A percentile compares a stretch with the other conserved stretches of the same genome.
These are phyloP conservation scores for Beauveria medogensis DNA, from an alignment of 2,329 filamentous ascomycete genomes.

Conservation along the genomic window DNA sequence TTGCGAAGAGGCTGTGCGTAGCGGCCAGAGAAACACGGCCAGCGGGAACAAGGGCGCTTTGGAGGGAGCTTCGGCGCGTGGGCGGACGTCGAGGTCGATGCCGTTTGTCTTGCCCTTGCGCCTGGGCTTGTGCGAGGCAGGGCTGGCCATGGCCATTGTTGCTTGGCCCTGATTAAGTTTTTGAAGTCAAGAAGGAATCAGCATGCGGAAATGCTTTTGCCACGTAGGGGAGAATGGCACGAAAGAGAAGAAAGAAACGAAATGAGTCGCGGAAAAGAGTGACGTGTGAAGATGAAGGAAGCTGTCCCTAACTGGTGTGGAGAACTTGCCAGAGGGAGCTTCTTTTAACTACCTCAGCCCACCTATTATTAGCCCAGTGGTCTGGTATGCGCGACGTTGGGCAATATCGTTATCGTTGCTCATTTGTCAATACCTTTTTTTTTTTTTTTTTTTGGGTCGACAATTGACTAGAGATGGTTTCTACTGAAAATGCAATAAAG, in stretches of 20 bases:
- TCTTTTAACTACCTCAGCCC: neutral
- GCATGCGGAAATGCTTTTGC: neutral
- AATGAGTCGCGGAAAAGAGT: neutral
- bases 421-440: too few relatives aligned
- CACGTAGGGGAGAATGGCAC: neutral
- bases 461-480: too few relatives aligned
- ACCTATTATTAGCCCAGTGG: neutral
- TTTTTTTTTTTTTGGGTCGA: too few relatives aligned
- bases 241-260: neutral
- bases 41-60: slow-evolving; percentile 74
- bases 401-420: too few relatives aligned
- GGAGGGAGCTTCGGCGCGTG: slow-evolving; percentile 35
- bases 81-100: slow-evolving; percentile 25
- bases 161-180: neutral
- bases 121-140: slow-evolving; percentile 51
- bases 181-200: neutral
- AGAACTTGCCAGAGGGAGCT: neutral
- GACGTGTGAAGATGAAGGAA: slow-evolving; percentile 8
- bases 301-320: slow-evolving; percentile 1
- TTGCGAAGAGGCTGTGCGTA: slow-evolving; percentile 74
- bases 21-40: slow-evolving; percentile 90
- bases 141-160: slow-evolving; percentile 38
- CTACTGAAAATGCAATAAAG: too few relatives aligned
- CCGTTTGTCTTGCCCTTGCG: slow-evolving; percentile 47
- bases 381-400: too few relatives aligned